Percentiles rank a stretch among this genome's conserved stretches.
Conservation (phyloP, 139 green algal species). For the Tetradesmus obliquus region DNA sequence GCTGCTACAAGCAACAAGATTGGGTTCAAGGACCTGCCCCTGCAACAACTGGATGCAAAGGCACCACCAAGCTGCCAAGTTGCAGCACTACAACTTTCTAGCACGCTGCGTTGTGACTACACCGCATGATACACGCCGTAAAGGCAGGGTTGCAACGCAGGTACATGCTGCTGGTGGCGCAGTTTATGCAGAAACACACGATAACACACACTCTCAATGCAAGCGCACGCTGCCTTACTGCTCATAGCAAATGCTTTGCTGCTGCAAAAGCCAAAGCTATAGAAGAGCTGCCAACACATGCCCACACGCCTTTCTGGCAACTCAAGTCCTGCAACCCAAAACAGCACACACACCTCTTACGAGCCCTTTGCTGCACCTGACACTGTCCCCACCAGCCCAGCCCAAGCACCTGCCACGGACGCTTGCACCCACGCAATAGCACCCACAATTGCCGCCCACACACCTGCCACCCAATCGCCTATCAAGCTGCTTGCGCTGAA, state of each 20-base stretch:
- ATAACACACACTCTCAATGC: too few species aligned
- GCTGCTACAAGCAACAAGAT: background rate
- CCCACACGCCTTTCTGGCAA: background rate
- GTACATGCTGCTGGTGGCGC: too few species aligned
- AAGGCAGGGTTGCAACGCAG: too few species aligned
- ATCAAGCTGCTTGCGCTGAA: slow-evolving; percentile 32
- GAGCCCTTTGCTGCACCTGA: background rate
- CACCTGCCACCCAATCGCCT: slow-evolving; percentile 15
- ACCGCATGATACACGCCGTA: too few species aligned
- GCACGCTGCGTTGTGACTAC: too few species aligned
- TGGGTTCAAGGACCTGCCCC: background rate
- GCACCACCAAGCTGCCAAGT: background rate
- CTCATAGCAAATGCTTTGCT: too few species aligned
- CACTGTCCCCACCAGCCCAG: background rate
- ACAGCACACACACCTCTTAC: background rate
- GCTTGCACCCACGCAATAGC: slow-evolving; percentile 6
- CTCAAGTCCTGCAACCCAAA: background rate
- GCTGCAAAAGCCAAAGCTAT: too few species aligned
- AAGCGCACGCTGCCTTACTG: too few species aligned
- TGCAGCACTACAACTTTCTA: background rate
- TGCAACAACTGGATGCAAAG: background rate
- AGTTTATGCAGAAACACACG: too few species aligned
- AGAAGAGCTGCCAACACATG: background rate
- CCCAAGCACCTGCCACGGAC: background rate
- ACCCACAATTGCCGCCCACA: slow-evolving; percentile 35